A percentile compares a stretch with the other conserved stretches of the same genome.
Conservation (phyloP, 2,329 filamentous ascomycete genomes). For the Botryotinia calthae region DNA sequence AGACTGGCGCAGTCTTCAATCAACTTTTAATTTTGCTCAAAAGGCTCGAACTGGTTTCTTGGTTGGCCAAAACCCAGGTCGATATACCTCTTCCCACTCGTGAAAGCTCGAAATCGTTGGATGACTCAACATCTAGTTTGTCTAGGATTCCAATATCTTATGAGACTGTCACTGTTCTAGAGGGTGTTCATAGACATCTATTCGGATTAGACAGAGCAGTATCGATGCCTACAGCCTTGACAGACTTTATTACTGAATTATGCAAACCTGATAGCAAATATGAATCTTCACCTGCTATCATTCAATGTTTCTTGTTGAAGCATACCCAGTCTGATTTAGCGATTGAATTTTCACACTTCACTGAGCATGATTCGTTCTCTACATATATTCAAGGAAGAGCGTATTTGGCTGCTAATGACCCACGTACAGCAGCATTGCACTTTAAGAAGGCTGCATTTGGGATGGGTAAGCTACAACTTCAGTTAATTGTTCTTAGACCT, state of each 20-base stretch:
- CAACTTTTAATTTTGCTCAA: conserved; percentile 68
- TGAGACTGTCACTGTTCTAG: conserved; percentile 56
- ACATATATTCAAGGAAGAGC: conserved; percentile 85
- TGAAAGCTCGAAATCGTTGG: conserved; percentile 41
- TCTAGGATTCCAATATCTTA: conserved; percentile 45
- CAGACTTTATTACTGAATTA: conserved; percentile 63
- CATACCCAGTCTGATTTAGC: conserved; percentile 59
- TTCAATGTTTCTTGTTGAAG: conserved; percentile 62
- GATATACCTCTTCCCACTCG: conserved; percentile 47
- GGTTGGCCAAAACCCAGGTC: conserved; percentile 62
- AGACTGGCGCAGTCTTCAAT: conserved; percentile 70
- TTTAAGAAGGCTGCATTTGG: conserved; percentile 83
- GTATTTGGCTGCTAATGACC: conserved; percentile 69
- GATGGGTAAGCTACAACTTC: conserved; percentile 60
- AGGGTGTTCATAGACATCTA: conserved; percentile 60
- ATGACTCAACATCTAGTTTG: conserved; percentile 32
- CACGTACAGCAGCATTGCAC: conserved; percentile 66
- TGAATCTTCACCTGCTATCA: conserved; percentile 57
- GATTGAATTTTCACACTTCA: conserved; percentile 55
- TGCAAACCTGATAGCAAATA: conserved; percentile 65
- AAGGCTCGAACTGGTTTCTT: conserved; percentile 70
- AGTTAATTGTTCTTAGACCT: too few relatives aligned
- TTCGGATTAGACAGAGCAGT: conserved; percentile 56
- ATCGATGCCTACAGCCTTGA: conserved; percentile 58
- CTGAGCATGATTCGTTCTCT: conserved; percentile 58